A percentile compares a stretch with the other conserved stretches of the same genome.
Conservation (phyloP, 2,329 filamentous ascomycete species). For the Rhytidhysteron rufulum region DNA sequence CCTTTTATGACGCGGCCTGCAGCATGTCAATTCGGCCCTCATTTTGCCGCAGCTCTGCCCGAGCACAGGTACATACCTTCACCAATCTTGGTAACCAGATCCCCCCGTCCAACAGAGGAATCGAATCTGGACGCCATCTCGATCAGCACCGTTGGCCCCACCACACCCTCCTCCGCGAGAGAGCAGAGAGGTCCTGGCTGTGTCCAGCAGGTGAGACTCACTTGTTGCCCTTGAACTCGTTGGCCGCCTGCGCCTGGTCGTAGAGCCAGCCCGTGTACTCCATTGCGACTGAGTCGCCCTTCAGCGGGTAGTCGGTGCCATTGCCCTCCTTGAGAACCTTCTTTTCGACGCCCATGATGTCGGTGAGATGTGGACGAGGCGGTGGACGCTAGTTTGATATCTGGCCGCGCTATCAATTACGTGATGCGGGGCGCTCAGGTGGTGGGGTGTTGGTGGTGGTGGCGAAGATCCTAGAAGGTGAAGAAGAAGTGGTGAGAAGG, state of each 20-base stretch:
- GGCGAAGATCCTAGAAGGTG: too few relatives aligned
- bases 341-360: conserved; percentile 62
- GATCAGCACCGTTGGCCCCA: too few relatives aligned
- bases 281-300: conserved; percentile 74
- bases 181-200: too few relatives aligned
- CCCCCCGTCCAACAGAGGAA: conserved; percentile 71
- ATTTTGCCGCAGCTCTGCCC: too few relatives aligned
- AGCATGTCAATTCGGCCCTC: too few relatives aligned
- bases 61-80: too few relatives aligned
- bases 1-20: conserved; percentile 85
- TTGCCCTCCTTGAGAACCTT: conserved; percentile 59
- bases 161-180: too few relatives aligned
- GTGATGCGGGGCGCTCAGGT: background rate
- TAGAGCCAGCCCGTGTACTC: conserved; percentile 89
- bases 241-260: conserved; percentile 57
- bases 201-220: conserved; percentile 51
- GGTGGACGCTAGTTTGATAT: background rate
- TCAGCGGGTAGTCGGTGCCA: conserved; percentile 55
- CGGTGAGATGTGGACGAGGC: background rate
- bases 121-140: conserved; percentile 95
- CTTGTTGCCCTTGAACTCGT: conserved; percentile 65
- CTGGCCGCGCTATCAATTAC: background rate
- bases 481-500: background rate
- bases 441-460: background rate
- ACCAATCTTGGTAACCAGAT: conserved; percentile 77